Base-by-base conservation (phyloP, 202 grass and related monocot genomes). In the Eragrostis tef region DNA sequence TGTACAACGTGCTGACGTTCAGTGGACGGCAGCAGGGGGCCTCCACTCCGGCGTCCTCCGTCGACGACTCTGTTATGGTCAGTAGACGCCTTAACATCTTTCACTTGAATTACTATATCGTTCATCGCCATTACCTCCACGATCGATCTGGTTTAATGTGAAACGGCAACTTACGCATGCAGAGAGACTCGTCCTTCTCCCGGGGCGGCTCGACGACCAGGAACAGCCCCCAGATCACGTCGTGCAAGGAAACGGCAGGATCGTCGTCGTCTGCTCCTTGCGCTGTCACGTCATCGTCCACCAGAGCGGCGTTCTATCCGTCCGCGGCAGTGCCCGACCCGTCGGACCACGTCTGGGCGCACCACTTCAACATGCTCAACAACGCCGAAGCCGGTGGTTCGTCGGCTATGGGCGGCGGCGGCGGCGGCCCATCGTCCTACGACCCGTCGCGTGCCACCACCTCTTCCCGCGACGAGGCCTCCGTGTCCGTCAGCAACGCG, bases 1-100 rank as follows among this genome's bases (percentile, higher is more conserved):
- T 99, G 17, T 99, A 99, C 93, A 99, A 99, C 85, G 97, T 99
- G 15, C 84, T 90, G 54, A 87, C 74, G 3, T 99, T 99, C 81
- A 99, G 89, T 76, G 92, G 89, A 56, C 75, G 75, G 54, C 88
- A 84, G 62, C 97, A 99, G 41, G 97, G 86, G 26, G 72, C 27
- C 29, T 87, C 93, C 8, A 96, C 97, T 9, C 97, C 93, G 11
- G 73, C 84, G 48, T 87, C 88, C 67, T 99, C 97, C 52, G 91
- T 96, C 72, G 97, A 96, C 25, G 97, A 94, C 84, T 79, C 84
- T n/a, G 47, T 71, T 21, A 87, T 91, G 89, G 92, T 92, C 71
- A 4, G 58, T 77, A 10, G 51, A 31, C 7, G 19, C 15, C 27
- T 41, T 43, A 15, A 13, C 8, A 0, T 29, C 8, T 0, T 39